Base-by-base conservation (phyloP, 2,329 filamentous ascomycete species). In the Aspergillus awamori region DNA sequence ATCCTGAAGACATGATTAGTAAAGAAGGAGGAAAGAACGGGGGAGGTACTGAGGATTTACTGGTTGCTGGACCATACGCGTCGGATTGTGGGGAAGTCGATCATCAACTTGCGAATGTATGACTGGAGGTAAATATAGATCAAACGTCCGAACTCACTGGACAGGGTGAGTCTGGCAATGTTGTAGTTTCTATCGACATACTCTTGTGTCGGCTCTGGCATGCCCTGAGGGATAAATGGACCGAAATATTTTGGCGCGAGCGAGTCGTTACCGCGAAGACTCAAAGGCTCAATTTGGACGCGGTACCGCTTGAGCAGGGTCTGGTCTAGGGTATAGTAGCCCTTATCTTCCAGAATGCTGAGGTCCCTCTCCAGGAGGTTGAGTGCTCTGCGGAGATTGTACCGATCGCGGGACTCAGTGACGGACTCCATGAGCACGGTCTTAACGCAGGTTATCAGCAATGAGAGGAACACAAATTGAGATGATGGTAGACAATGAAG, bases 1-100 rank as follows among this genome's bases (percentile, higher is more conserved):
- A 57, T 49, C 10, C 43, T 57, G 11, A 30, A n/a, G 43, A 22
- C 26, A 17, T n/a, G 54, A 26, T 57, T 43, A 51, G 52, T 28
- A 20, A 28, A 2, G 6, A 39, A 13, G 33, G 17, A 15, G 24
- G 13, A 13, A 22, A 13, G 28, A 20, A 24, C 7, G 20, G 36
- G 17, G 20, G 6, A 4, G n/a, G 52, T 28, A 43, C 49, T 24
- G 24, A 7, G 22, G 8, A 36, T 36, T 17, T 54, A 43, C 52
- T 41, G 13, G 2, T 54, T 26, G 52, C 52, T 41, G 1, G 38
- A 41, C 52, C 52, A 54, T 38, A 24, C 38, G 36, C 22, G 52
- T 28, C 8, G 7, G 13, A 54, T n/a, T 8, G 41, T 36, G 11
- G 38, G 52, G 8, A 54, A 43, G 3, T 43, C 22, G 11, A 41